Conservation (phyloP, 306 rosid genomes). For the Luffa aegyptiaca region DNA sequence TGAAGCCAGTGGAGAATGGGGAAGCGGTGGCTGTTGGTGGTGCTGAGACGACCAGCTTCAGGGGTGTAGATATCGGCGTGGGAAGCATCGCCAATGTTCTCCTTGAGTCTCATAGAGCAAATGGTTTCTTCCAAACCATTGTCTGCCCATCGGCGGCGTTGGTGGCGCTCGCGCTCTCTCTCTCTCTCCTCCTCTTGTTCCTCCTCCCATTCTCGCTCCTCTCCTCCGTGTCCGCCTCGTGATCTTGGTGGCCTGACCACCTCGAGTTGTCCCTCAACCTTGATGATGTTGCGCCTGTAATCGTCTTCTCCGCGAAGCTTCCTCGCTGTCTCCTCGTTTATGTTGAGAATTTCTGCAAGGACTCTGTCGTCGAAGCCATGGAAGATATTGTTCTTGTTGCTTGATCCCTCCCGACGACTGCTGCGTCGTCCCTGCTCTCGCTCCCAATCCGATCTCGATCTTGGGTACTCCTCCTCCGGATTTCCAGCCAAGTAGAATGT, state of each 20-base stretch:
- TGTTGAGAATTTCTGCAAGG: constrained; percentile 28
- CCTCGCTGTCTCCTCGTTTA: constrained; percentile 16
- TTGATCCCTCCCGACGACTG: not conserved
- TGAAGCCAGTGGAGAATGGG: constrained; percentile 21
- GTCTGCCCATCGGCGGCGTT: not conserved
- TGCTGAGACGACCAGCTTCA: constrained; percentile 25
- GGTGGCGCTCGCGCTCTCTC: not conserved
- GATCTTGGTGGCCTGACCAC: constrained; percentile 29
- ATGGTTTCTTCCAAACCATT: constrained; percentile 29
- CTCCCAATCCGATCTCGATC: not conserved
- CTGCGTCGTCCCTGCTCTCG: not conserved
- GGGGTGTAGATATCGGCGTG: constrained; percentile 32
- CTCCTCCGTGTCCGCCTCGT: not conserved
- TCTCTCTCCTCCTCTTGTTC: not conserved
- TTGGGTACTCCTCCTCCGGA: constrained; percentile 31
- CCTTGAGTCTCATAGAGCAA: constrained; percentile 17
- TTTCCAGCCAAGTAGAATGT: constrained; percentile 55
- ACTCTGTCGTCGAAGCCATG: constrained; percentile 24
- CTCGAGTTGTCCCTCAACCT: constrained; percentile 21
- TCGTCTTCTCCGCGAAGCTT: constrained; percentile 22
- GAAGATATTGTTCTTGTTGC: constrained; percentile 40
- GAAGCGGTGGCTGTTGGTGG: constrained; percentile 20
- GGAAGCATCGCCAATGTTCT: constrained; percentile 26
- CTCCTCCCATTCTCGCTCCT: constrained; percentile 9
- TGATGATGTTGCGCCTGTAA: constrained; percentile 26